Evolutionary conservation across 1,284 basidiomycete species (phyloP).

Genomic region (Neonothopanus nambi): DNA sequence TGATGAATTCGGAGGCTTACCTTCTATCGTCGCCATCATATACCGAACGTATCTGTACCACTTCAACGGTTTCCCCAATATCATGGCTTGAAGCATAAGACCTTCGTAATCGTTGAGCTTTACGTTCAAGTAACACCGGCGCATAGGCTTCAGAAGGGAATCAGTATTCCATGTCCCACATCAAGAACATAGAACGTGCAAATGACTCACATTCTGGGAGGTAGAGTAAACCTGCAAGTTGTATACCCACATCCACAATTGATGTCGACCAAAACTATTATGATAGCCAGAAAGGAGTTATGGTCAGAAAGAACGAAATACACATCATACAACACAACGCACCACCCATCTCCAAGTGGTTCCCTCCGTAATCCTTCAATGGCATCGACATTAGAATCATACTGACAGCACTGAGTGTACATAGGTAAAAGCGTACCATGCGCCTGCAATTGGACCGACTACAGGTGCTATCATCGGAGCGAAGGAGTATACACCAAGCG

Average conservation of each 20-base stretch:
- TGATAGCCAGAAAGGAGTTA: not conserved
- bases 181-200: not conserved
- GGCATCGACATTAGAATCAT: conserved; percentile 28
- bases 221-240: conserved; percentile 55
- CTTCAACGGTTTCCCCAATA: conserved; percentile 33
- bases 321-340: too few species aligned
- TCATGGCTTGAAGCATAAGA: conserved; percentile 42
- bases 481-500: conserved; percentile 69
- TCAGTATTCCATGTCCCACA: not conserved
- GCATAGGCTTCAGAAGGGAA: conserved; percentile 58
- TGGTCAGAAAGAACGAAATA: conserved; percentile 55
- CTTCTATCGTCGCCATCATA: conserved; percentile 41
- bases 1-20: conserved; percentile 36
- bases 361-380: conserved; percentile 54
- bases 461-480: conserved; percentile 65
- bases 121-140: conserved; percentile 59
- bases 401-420: not conserved
- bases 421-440: conserved; percentile 54
- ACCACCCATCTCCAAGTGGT: conserved; percentile 70
- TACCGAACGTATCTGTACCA: conserved; percentile 41
- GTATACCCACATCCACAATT: conserved; percentile 44
- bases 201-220: conserved; percentile 61
- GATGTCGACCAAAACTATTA: conserved; percentile 19
- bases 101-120: conserved; percentile 52
- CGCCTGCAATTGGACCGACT: conserved; percentile 62